Conservation (phyloP, 768 basidiomycete species). For the Pleurotus cornucopiae region DNA sequence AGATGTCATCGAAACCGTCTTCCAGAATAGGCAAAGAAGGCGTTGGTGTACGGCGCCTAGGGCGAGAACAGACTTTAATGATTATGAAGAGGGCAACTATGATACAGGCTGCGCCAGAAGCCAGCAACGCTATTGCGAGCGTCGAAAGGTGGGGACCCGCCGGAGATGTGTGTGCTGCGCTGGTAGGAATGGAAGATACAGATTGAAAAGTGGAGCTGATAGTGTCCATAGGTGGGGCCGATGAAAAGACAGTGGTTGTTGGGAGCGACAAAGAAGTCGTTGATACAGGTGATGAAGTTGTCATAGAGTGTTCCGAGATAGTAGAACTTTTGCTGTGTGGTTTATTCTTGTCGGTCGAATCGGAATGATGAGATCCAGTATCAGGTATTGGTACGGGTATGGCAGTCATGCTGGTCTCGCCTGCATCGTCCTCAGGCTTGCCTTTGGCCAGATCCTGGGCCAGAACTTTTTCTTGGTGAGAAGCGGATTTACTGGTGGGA, state of each 20-base stretch:
- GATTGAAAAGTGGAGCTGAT: background rate
- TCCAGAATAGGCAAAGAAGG: constrained; percentile 74
- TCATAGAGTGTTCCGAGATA: constrained; percentile 16
- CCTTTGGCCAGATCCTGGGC: constrained; percentile 10
- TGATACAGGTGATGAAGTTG: constrained; percentile 7
- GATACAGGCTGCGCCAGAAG: constrained; percentile 45
- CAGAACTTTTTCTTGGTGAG: background rate
- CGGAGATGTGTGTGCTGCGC: constrained; percentile 3
- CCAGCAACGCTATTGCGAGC: constrained; percentile 47
- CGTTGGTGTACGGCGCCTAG: constrained; percentile 50
- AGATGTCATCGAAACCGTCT: constrained; percentile 45
- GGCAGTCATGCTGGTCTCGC: constrained; percentile 25
- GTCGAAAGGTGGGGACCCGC: constrained; percentile 37
- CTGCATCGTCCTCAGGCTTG: constrained; percentile 14
- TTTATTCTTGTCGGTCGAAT: constrained; percentile 12
- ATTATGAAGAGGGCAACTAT: constrained; percentile 45
- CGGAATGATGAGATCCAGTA: constrained; percentile 23
- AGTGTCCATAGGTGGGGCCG: constrained; percentile 2
- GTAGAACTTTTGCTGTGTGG: constrained; percentile 21
- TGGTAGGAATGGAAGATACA: constrained; percentile 1
- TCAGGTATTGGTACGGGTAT: constrained; percentile 51
- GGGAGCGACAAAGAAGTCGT: background rate
- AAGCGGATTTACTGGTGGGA: background rate
- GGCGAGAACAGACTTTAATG: constrained; percentile 44
- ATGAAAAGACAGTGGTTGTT: constrained; percentile 9